Base-by-base conservation (phyloP, 371 early-diverging fungal species). In the Rhizopus stolonifer region DNA sequence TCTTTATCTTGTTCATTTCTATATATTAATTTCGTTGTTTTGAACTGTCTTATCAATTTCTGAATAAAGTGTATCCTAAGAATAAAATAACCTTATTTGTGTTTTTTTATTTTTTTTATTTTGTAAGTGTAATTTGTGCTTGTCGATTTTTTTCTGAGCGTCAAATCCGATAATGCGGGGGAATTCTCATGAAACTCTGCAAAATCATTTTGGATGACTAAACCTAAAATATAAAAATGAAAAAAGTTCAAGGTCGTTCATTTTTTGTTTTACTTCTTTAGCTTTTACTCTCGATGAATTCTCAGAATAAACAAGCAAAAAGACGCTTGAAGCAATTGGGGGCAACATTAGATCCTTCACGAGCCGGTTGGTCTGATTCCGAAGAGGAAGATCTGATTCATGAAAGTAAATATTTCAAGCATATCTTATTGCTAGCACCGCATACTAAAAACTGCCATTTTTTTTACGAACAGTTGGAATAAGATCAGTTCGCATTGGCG, bases 401-500 rank as follows among this genome's bases (percentile, higher is more conserved):
- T 21, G 67, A 77, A 61, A 69, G 77, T 75, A 34, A 42, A 21
- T 22, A n/a, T 34, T 11, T 7, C 19, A 52, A 22, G 25, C 36
- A 14, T 14, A 46, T 25, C 8, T 14, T 13, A 5, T n/a, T 25
- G 6, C 24, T 15, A 6, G 15, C 38, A 21, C 6, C 19, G 33
- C 38, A 13, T 54, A 19, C 19, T 22, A 10, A 36, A 34, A 15
- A 11, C 14, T n/a, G n/a, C n/a, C n/a, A n/a, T n/a, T n/a, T n/a
- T 4, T 13, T 26, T n/a, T 39, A 13, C 24, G 18, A 14, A 25
- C 49, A 76, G 77, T 67, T 18, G 58, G 52, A 22, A 52, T 77
- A 14, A 71, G 69, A 38, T 77, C 70, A 15, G 74, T 77, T 31
- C 69, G 77, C 19, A 77, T 88, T 58, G 86, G 87, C 29, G 89